These are phyloP conservation scores for Ophiostoma ulmi DNA, from an alignment of 2,329 filamentous ascomycete species.

Conservation along the genomic window DNA sequence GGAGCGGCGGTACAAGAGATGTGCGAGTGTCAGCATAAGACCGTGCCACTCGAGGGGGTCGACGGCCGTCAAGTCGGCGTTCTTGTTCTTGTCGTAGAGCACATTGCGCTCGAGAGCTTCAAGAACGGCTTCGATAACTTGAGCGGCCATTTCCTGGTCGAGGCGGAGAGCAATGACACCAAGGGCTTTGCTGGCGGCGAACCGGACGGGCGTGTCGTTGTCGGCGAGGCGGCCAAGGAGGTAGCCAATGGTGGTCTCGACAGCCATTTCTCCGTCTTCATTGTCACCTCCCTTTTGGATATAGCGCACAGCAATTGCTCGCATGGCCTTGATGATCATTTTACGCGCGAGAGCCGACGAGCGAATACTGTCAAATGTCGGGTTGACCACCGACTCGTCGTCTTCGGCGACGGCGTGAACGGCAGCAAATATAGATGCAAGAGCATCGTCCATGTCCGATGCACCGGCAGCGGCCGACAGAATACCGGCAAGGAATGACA, in stretches of 20 bases:
- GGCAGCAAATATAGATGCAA: constrained; percentile 60
- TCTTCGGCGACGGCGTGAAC: constrained; percentile 55
- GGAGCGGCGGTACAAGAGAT: constrained; percentile 79
- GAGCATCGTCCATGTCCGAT: constrained; percentile 64
- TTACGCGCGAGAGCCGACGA: constrained; percentile 78
- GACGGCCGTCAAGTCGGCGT: constrained; percentile 65
- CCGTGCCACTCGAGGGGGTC: constrained; percentile 89
- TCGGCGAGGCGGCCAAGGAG: constrained; percentile 75
- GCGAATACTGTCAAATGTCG: constrained; percentile 42
- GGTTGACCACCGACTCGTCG: constrained; percentile 29
- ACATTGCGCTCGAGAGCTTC: constrained; percentile 60
- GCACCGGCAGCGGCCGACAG: constrained; percentile 64
- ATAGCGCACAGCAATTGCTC: constrained; percentile 58
- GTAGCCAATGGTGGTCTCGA: constrained; percentile 78
- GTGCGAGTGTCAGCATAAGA: constrained; percentile 77
- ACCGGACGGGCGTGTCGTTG: constrained; percentile 82
- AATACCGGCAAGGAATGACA: constrained; percentile 75
- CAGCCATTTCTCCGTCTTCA: constrained; percentile 59
- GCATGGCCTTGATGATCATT: constrained; percentile 75
- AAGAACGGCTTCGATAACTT: constrained; percentile 83
- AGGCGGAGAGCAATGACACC: constrained; percentile 81
- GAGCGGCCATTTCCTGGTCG: constrained; percentile 70
- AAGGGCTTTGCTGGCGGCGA: constrained; percentile 87
- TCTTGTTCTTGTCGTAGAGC: constrained; percentile 24
- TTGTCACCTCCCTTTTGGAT: constrained; percentile 44